Base-by-base conservation (phyloP, 495 filamentous ascomycete species). In the Pseudevernia furfuracea region DNA sequence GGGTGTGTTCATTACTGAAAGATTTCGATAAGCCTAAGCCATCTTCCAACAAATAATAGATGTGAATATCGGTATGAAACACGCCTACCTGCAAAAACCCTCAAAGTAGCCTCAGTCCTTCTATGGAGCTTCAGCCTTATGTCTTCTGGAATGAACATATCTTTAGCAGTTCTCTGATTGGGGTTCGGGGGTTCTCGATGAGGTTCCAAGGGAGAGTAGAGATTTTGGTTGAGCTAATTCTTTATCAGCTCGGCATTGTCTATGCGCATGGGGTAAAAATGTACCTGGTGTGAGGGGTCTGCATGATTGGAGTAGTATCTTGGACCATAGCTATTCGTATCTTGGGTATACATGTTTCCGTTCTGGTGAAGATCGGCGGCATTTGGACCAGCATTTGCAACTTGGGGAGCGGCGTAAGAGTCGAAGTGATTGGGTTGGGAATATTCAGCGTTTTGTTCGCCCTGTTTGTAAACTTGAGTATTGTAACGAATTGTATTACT, bases 161-260 rank as follows among this genome's bases (percentile, higher is more conserved):
- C 91, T 71, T 92, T 89, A 15, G 88, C 87, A 64, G 85, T 86
- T 60, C 89, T 84, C 71, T 97, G 91, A 75, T 94, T 96, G 4
- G 86, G 84, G 61, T 88, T 79, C 19, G 91, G 79, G 65, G 87
- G 89, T 70, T 91, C 86, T 64, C 84, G 85, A 70, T 92, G 86
- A 11, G 91, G 85, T n/a, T 90, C 90, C 65, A 89, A 80, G 1
- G 92, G 91, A 28, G 91, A 89, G 71, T 97, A 98, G 10, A 96
- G 84, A 77, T 97, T 93, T 72, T 96, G 96, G 79, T 94, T 85
- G 60, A 90, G 87, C 80, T 89, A 63, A 30, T 63, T 60, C 3
- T 25, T 34, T 23, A 39, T 72, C 19, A 72, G 61, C 34, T 6
- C 3, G 7, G 41, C 30, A 23, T 41, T 11, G 32, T 43, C 25